These are phyloP conservation scores for Cercospora canescens DNA, from an alignment of 2,329 filamentous ascomycete species.

Conservation along the genomic window DNA sequence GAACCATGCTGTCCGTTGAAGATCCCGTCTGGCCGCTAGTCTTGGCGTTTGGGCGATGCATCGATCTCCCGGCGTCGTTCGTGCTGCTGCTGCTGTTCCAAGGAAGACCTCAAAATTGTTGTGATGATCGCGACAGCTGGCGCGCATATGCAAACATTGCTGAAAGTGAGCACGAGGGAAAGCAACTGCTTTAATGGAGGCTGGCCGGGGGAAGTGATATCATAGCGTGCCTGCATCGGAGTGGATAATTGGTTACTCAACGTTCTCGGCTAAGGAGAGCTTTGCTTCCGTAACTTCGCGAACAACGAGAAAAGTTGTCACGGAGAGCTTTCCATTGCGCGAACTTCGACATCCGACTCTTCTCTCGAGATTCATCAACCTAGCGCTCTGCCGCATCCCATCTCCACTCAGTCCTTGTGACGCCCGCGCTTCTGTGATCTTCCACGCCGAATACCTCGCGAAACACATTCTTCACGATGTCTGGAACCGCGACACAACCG, in stretches of 20 bases:
- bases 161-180: not conserved
- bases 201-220: not conserved
- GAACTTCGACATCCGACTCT: not conserved
- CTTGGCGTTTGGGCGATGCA: not conserved
- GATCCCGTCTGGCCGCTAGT: not conserved
- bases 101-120: not conserved
- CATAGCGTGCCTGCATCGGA: not conserved
- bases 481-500: constrained; percentile 40
- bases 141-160: not conserved
- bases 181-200: not conserved
- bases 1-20: not conserved
- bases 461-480: constrained; percentile 32
- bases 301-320: constrained; percentile 1
- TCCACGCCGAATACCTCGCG: not conserved
- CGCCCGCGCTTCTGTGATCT: not conserved
- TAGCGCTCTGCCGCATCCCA: not conserved
- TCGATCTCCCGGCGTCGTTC: not conserved
- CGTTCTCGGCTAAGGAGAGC: constrained; percentile 1
- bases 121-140: not conserved
- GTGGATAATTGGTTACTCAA: constrained; percentile 2
- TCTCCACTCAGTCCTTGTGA: constrained; percentile 7
- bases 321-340: constrained; percentile 3
- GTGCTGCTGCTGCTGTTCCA: not conserved
- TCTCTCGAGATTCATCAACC: not conserved
- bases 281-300: constrained; percentile 6